These are phyloP conservation scores for Calophaca sinica DNA, from an alignment of 306 rosid genomes.

Conservation along the genomic window DNA sequence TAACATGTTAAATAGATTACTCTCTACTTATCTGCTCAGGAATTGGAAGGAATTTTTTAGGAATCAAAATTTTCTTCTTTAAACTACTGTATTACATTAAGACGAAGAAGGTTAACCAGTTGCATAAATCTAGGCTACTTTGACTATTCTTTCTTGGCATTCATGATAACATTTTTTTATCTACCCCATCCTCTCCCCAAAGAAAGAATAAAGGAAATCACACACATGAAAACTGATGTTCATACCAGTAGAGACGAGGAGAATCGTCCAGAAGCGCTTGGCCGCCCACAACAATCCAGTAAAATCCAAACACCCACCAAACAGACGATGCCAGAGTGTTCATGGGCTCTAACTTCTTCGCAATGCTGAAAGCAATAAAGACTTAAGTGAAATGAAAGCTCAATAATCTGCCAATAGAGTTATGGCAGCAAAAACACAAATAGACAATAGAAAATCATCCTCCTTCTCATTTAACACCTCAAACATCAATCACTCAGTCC, in stretches of 20 bases:
- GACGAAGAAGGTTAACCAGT: not conserved
- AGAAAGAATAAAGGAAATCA: not conserved
- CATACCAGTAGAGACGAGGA: slow-evolving; percentile 86
- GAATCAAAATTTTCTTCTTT: not conserved
- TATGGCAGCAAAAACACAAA: slow-evolving; percentile 11
- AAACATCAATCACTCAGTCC: slow-evolving; percentile 36
- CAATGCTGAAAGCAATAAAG: slow-evolving; percentile 54
- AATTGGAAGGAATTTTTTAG: not conserved
- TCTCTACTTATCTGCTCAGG: not conserved
- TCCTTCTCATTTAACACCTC: slow-evolving; percentile 31
- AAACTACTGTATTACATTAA: not conserved
- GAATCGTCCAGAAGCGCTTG: slow-evolving; percentile 81
- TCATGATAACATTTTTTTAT: not conserved
- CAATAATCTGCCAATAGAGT: slow-evolving; percentile 25
- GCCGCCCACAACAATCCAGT: slow-evolving; percentile 86
- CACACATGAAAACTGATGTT: slow-evolving; percentile 31
- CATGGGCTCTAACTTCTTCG: slow-evolving; percentile 71
- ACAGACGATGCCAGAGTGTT: slow-evolving; percentile 71
- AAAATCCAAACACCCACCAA: slow-evolving; percentile 92
- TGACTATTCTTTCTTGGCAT: slow-evolving; percentile 20
- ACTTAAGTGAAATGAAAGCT: slow-evolving; percentile 33
- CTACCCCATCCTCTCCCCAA: not conserved
- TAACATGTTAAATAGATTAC: not conserved
- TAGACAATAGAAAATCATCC: slow-evolving; percentile 8
- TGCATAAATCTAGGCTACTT: not conserved